phyloP scores from a whole-genome alignment of 2,329 filamentous ascomycete species.

The Colletotrichum tropicale region DNA sequence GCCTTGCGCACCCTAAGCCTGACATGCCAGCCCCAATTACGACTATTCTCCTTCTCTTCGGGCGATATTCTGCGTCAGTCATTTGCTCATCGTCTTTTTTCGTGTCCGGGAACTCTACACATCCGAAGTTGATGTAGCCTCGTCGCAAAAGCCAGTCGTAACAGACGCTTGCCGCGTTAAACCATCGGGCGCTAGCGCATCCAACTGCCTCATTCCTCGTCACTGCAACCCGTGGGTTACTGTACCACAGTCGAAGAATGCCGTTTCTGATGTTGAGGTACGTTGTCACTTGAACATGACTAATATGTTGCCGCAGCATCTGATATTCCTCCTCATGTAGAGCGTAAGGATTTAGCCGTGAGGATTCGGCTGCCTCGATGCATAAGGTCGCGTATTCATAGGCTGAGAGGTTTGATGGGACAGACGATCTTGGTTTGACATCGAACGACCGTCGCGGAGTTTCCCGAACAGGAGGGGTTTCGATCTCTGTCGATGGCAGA shows the following conservation, averaged over 20 bases:
- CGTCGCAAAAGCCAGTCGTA: conserved; percentile 91
- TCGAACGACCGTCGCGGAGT: conserved; percentile 51
- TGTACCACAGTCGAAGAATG: conserved; percentile 87
- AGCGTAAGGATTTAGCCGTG: conserved; percentile 86
- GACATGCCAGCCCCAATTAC: conserved; percentile 95
- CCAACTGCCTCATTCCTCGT: conserved; percentile 86
- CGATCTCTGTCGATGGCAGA: conserved; percentile 22
- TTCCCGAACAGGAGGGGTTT: conserved; percentile 20
- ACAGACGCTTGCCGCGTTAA: conserved; percentile 84
- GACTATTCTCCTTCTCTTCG: conserved; percentile 68
- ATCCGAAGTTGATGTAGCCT: conserved; percentile 97
- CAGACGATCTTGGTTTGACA: conserved; percentile 79
- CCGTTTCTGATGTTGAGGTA: conserved; percentile 97
- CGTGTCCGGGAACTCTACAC: conserved; percentile 69
- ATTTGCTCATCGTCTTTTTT: conserved; percentile 38
- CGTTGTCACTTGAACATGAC: conserved; percentile 86
- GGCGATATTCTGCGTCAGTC: conserved; percentile 39
- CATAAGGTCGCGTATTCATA: conserved; percentile 90
- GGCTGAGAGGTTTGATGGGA: conserved; percentile 75
- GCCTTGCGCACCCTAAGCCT: conserved; percentile 88
- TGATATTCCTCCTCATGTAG: conserved; percentile 85
- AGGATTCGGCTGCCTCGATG: conserved; percentile 86
- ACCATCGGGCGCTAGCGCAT: conserved; percentile 88
- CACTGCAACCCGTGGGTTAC: conserved; percentile 83
- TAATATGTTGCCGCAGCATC: conserved; percentile 81